Base-by-base conservation (phyloP, 1,284 basidiomycete genomes). In the Polyporus tsugae region DNA sequence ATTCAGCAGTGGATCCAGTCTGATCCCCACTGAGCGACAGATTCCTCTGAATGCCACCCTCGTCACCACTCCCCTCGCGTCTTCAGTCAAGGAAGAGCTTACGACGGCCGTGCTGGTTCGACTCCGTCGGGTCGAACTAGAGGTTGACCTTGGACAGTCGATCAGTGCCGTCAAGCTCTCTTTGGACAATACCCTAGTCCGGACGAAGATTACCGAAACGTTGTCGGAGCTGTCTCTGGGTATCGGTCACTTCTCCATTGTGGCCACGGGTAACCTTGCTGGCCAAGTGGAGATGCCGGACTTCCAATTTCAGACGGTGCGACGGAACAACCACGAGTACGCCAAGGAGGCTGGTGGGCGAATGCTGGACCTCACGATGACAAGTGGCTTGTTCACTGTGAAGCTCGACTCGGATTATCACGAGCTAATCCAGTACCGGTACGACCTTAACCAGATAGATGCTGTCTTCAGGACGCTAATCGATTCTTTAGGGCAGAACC, bases 391-490 rank as follows among this genome's bases (percentile, higher is more conserved):
- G 42, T 78, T 96, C 69, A 83, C 88, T 63, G 86, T 89, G 13
- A 85, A 86, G 39, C 80, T 96, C 33, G 90, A 93, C 76, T 92
- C 95, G 15, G 94, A 95, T 69, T 90, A 91, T 75, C 89, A 92
- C 73, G 89, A 88, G 72, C 81, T 96, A 39, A 80, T 96, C 36
- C 87, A 92, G 66, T 95, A 96, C 78, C 88, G 91, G 92, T 95
- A 72, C 76, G 88, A 82, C 4, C 19, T 1, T 35, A 5, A 25
- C 11, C 10, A 4, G 3, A 13, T 6, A 52, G 25, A 63, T 66
- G 49, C 10, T 42, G 25, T 61, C 36, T 33, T 10, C 29, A 55
- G 7, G 52, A 19, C 55, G 39, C 4, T 61, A 2, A 22, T 60
- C 17, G 22, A 52, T 7, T 42, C 2, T 42, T 13, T 68, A 96